These are phyloP conservation scores for Heliocybe sulcata DNA, from an alignment of 1,284 basidiomycete genomes.

Conservation along the genomic window DNA sequence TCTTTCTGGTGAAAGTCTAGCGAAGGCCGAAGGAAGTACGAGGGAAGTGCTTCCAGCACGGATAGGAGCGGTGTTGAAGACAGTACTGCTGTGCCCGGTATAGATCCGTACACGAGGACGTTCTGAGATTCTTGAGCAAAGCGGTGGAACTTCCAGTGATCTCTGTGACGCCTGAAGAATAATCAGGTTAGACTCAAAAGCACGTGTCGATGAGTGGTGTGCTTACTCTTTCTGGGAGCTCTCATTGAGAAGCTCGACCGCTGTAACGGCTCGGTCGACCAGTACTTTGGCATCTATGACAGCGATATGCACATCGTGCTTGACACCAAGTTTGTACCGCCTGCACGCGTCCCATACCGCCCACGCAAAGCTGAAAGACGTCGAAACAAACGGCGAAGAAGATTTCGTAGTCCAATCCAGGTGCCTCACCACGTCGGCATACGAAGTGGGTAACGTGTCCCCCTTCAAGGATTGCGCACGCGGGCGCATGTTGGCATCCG, in stretches of 20 bases:
- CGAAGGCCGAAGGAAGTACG: conserved; percentile 52
- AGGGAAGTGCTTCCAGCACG: conserved; percentile 57
- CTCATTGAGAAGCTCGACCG: conserved; percentile 51
- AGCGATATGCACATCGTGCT: conserved; percentile 70
- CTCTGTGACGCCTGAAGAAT: conserved; percentile 41
- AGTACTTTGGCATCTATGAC: conserved; percentile 63
- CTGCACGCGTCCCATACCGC: conserved; percentile 74
- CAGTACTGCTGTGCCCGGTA: conserved; percentile 57
- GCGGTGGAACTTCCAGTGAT: conserved; percentile 70
- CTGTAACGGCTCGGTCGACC: conserved; percentile 50
- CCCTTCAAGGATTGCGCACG: conserved; percentile 10
- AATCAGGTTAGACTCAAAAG: conserved; percentile 4
- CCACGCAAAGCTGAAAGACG: conserved; percentile 75
- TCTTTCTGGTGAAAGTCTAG: conserved; percentile 24
- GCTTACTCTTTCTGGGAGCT: conserved; percentile 47
- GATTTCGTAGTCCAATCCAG: conserved; percentile 71
- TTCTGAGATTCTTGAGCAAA: conserved; percentile 68
- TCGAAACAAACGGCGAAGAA: conserved; percentile 60
- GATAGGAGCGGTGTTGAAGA: conserved; percentile 60
- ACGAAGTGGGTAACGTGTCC: conserved; percentile 27
- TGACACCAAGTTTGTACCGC: conserved; percentile 58
- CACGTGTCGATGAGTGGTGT: conserved; percentile 38
- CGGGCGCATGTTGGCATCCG: conserved; percentile 16
- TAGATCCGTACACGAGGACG: conserved; percentile 61
- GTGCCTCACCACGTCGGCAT: conserved; percentile 55